phyloP scores from a whole-genome alignment of 2,329 filamentous ascomycete genomes.

The Grosmannia huntii region DNA sequence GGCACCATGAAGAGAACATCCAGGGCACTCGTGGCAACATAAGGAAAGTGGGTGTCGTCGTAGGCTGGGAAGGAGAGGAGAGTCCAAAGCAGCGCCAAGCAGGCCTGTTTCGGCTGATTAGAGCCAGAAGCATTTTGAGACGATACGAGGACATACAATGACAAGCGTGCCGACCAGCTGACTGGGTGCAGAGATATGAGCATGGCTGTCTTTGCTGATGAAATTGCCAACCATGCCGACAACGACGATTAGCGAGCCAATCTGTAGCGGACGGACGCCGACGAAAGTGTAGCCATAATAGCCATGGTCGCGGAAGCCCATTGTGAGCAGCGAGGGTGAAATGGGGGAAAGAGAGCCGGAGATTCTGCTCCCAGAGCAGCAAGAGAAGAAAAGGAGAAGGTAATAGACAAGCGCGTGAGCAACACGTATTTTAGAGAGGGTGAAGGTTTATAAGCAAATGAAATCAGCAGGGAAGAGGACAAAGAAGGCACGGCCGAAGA shows the following conservation, averaged over 20 bases:
- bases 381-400: background rate
- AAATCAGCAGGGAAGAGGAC: background rate
- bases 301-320: constrained; percentile 17
- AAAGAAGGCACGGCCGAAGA: background rate
- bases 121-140: background rate
- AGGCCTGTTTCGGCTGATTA: constrained; percentile 41
- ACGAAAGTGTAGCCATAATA: constrained; percentile 60
- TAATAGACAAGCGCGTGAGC: background rate
- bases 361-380: background rate
- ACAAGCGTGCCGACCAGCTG: constrained; percentile 67
- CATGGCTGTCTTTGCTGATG: constrained; percentile 59
- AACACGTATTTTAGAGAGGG: background rate
- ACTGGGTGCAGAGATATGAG: constrained; percentile 51
- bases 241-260: constrained; percentile 58
- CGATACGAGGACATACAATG: constrained; percentile 48
- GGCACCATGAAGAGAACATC: constrained; percentile 64
- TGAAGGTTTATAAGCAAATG: background rate
- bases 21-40: constrained; percentile 52
- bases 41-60: constrained; percentile 58
- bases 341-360: background rate
- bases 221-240: constrained; percentile 77
- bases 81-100: constrained; percentile 67
- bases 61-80: constrained; percentile 36
- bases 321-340: constrained; percentile 10
- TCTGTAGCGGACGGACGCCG: constrained; percentile 56